phyloP scores from a whole-genome alignment of 2,329 filamentous ascomycete species.

The Metarhizium sp. region DNA sequence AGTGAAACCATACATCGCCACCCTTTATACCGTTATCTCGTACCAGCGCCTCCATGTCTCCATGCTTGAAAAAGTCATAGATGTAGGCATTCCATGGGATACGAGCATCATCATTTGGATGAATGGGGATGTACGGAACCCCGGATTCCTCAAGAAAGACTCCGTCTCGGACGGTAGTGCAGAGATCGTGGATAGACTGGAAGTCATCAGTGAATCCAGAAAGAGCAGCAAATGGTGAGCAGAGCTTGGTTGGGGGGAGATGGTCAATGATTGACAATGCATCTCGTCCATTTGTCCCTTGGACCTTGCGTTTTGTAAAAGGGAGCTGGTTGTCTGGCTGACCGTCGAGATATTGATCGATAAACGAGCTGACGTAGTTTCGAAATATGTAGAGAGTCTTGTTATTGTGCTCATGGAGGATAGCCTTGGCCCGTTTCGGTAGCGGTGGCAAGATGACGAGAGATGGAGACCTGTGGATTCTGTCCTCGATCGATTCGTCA shows the following conservation, averaged over 20 bases:
- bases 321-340: too few relatives aligned
- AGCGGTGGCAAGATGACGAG: too few relatives aligned
- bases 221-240: constrained; percentile 62
- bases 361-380: too few relatives aligned
- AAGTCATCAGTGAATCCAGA: constrained; percentile 61
- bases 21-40: constrained; percentile 56
- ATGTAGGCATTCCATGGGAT: constrained; percentile 57
- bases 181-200: constrained; percentile 56
- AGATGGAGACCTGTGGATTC: too few relatives aligned
- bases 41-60: constrained; percentile 50
- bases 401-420: too few relatives aligned
- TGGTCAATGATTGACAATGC: background rate
- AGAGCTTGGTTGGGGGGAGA: constrained; percentile 35
- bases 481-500: too few relatives aligned
- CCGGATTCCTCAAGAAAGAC: constrained; percentile 69
- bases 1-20: constrained; percentile 61
- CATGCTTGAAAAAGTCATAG: constrained; percentile 70
- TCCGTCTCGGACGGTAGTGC: constrained; percentile 51
- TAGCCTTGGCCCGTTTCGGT: too few relatives aligned
- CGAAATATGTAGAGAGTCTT: too few relatives aligned
- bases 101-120: constrained; percentile 40
- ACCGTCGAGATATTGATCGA: too few relatives aligned
- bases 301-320: too few relatives aligned
- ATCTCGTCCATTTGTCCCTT: too few relatives aligned
- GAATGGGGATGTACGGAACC: constrained; percentile 58